Conservation (phyloP, 2,329 filamentous ascomycete species). For the Parafenestella ontariensis region DNA sequence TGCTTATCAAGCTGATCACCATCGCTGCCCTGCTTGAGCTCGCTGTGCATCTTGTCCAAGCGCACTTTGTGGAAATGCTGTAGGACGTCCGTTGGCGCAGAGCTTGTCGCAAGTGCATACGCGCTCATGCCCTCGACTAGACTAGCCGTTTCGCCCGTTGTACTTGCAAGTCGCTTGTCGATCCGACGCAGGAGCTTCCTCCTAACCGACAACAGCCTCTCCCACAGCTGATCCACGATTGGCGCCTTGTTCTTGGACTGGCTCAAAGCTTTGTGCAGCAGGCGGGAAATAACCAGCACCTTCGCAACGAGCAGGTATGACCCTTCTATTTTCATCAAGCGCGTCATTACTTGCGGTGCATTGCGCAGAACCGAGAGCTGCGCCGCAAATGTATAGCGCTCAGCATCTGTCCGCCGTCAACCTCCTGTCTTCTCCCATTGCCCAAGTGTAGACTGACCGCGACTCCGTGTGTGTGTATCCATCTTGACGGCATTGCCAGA, state of each 20-base stretch:
- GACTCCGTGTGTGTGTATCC: constrained; percentile 53
- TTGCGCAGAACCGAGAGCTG: constrained; percentile 66
- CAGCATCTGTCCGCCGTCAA: constrained; percentile 47
- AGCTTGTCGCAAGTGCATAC: constrained; percentile 81
- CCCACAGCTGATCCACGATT: constrained; percentile 69
- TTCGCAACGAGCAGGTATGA: constrained; percentile 67
- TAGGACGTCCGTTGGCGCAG: constrained; percentile 79
- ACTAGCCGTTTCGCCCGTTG: constrained; percentile 47
- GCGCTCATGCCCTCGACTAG: constrained; percentile 80
- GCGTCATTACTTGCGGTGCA: constrained; percentile 61
- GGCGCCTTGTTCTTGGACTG: constrained; percentile 57
- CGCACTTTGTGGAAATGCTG: constrained; percentile 79
- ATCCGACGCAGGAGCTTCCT: constrained; percentile 70
- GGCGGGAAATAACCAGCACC: constrained; percentile 72
- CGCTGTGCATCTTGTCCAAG: constrained; percentile 69
- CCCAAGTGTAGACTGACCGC: constrained; percentile 42
- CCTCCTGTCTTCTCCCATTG: constrained; percentile 6
- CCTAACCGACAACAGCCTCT: constrained; percentile 68
- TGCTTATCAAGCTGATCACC: constrained; percentile 57
- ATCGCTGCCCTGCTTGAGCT: constrained; percentile 61
- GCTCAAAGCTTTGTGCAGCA: constrained; percentile 76
- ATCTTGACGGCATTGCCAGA: constrained; percentile 62
- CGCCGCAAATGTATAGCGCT: constrained; percentile 59
- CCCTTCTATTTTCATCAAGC: constrained; percentile 59
- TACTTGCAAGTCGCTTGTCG: constrained; percentile 59